phyloP scores from a whole-genome alignment of 192 early-diverging fungal species.

The Coemansia sp. region DNA sequence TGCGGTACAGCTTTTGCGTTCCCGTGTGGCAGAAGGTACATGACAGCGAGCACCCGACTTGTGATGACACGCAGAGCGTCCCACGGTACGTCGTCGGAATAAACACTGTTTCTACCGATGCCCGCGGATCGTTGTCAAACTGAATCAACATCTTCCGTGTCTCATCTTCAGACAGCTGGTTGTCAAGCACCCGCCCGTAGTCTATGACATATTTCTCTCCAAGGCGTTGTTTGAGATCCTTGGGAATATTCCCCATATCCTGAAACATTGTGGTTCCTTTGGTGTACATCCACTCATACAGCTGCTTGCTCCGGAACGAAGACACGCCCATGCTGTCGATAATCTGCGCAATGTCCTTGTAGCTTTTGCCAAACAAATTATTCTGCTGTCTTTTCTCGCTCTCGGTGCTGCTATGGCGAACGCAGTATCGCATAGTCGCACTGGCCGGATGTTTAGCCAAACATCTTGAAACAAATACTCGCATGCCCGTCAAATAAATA shows the following conservation, averaged over 20 bases:
- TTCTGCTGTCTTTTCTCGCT: background rate
- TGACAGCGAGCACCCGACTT: slow-evolving; percentile 82
- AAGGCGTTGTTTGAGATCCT: slow-evolving; percentile 51
- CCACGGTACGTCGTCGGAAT: slow-evolving; percentile 67
- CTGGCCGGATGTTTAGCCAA: no score
- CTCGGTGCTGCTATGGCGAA: background rate
- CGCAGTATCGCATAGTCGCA: background rate
- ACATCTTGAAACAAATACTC: background rate
- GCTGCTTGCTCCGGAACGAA: slow-evolving; percentile 34
- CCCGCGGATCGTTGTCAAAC: slow-evolving; percentile 55
- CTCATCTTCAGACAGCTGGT: slow-evolving; percentile 55
- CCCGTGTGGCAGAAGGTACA: slow-evolving; percentile 92
- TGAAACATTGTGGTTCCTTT: slow-evolving; percentile 62
- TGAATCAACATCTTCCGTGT: slow-evolving; percentile 65
- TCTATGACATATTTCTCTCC: slow-evolving; percentile 54
- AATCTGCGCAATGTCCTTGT: slow-evolving; percentile 12
- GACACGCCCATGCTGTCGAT: slow-evolving; percentile 6
- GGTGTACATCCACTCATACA: slow-evolving; percentile 42
- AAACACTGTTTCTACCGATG: slow-evolving; percentile 71
- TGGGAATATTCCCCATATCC: slow-evolving; percentile 65
- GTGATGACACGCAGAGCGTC: slow-evolving; percentile 78
- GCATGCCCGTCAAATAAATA: background rate
- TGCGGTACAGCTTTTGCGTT: slow-evolving; percentile 77
- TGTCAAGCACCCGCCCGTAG: slow-evolving; percentile 58
- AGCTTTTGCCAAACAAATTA: slow-evolving; percentile 42